Evolutionary conservation across 345 rosid genomes (phyloP).

Genomic region (Salix brachista): DNA sequence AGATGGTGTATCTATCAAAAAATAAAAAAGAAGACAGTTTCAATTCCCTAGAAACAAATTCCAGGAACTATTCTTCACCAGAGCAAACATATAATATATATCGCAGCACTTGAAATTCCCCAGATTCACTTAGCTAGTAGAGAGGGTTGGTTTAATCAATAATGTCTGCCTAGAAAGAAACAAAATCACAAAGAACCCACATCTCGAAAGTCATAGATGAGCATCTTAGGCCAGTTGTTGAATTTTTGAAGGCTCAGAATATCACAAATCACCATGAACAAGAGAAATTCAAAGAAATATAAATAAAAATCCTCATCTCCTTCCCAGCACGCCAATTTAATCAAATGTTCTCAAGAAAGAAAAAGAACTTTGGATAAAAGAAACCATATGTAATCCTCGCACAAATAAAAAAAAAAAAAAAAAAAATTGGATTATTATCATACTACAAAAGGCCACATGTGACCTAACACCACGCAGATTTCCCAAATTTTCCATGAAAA

Average conservation of each 20-base stretch:
- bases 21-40: background rate
- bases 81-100: background rate
- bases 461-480: conserved; percentile 51
- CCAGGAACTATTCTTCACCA: background rate
- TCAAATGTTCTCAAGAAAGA: background rate
- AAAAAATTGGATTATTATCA: background rate
- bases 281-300: background rate
- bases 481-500: conserved; percentile 24
- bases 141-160: background rate
- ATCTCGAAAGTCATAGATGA: no score
- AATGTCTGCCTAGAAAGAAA: background rate
- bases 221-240: background rate
- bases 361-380: background rate
- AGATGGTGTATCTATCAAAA: background rate
- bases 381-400: background rate
- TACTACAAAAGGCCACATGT: background rate
- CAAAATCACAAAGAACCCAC: background rate
- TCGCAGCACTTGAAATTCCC: background rate
- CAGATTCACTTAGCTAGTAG: background rate
- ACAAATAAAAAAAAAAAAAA: background rate
- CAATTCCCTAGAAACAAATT: background rate
- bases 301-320: background rate
- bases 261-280: background rate
- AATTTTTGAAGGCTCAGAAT: background rate
- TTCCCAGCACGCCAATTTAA: background rate